Base-by-base conservation (phyloP, 148 eudicot genomes). In the Heliamphora exappendiculata region DNA sequence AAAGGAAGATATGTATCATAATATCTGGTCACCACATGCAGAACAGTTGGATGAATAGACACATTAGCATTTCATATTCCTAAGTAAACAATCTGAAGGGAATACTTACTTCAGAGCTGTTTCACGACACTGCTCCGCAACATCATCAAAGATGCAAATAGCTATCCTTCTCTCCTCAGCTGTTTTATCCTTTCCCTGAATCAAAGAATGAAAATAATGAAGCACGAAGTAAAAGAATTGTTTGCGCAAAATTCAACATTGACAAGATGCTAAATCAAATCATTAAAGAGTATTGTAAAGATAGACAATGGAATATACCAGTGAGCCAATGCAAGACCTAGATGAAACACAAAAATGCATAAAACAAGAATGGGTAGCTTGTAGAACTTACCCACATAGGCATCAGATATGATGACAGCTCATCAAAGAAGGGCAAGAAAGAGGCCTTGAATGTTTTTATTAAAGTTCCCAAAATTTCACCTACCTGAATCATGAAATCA, bases 91-190 rank as follows among this genome's bases (percentile, higher is more conserved):
- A n/a, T 8, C 44, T 60, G 47, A 33, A 42, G 26, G 9, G 42
- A 59, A 54, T 47, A 51, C 89, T 68, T 85, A 92, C 98, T 86
- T 94, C n/a, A 92, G 81, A 76, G 98, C 98, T 66, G 94, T 77
- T 87, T 94, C 98, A 77, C 88, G 91, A 77, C 98, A 92, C 81
- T 94, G 97, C 85, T 94, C 98, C 4, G 92, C 96, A 69, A 95
- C 91, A 84, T 92, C 97, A 81, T 92, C 97, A 84, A 92, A 95
- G 13, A 95, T 92, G 80, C 98, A 95, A 80, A 95, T 95, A 10
- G 98, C 97, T 76, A 95, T 92, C 82, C 98, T 89, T 79, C 98
- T 85, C 82, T 95, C 97, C 79, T 91, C 98, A 44, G 93, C 75
- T 75, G 98, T 88, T 81, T 95, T 95, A 80, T 95, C 98, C 81